Percentiles rank a stretch among this genome's conserved stretches.
These are phyloP conservation scores for Amanita rimosa DNA, from an alignment of 768 basidiomycete genomes.

Conservation along the genomic window DNA sequence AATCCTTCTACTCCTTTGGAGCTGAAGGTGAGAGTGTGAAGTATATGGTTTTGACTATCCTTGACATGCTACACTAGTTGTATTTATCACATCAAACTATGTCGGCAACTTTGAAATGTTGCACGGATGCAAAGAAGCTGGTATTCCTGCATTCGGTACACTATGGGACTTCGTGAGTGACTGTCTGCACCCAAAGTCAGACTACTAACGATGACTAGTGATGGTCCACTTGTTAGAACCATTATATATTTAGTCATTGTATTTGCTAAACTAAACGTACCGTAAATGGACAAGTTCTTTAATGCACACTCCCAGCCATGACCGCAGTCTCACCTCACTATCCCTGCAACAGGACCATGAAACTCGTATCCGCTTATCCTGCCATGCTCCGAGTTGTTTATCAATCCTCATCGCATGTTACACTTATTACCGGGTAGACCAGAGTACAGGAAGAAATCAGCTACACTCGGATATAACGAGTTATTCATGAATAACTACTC, in stretches of 20 bases:
- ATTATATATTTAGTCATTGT: not conserved
- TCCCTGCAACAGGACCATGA: too few species aligned
- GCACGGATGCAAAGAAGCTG: slow-evolving; percentile 62
- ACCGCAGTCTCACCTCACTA: too few species aligned
- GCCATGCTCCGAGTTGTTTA: too few species aligned
- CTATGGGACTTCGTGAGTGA: slow-evolving; percentile 54
- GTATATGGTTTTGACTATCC: not conserved
- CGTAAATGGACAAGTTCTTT: not conserved
- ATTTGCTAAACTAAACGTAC: not conserved
- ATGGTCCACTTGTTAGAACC: not conserved
- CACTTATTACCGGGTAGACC: not conserved
- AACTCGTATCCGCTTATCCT: too few species aligned
- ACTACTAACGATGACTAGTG: not conserved
- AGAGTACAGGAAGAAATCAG: not conserved
- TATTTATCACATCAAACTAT: slow-evolving; percentile 81
- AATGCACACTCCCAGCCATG: too few species aligned
- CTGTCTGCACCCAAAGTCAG: not conserved
- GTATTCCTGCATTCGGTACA: slow-evolving; percentile 59
- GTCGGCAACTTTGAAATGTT: slow-evolving; percentile 72
- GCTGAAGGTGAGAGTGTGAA: slow-evolving; percentile 42
- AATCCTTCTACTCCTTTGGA: slow-evolving; percentile 55
- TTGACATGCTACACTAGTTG: slow-evolving; percentile 28
- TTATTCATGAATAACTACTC: slow-evolving; percentile 7
- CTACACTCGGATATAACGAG: not conserved
- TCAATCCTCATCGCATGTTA: too few species aligned